Evolutionary conservation across 1,139 yeast species (phyloP), one percentile per base, ranked within the genome.

Genomic region (Pichia sp.): DNA sequence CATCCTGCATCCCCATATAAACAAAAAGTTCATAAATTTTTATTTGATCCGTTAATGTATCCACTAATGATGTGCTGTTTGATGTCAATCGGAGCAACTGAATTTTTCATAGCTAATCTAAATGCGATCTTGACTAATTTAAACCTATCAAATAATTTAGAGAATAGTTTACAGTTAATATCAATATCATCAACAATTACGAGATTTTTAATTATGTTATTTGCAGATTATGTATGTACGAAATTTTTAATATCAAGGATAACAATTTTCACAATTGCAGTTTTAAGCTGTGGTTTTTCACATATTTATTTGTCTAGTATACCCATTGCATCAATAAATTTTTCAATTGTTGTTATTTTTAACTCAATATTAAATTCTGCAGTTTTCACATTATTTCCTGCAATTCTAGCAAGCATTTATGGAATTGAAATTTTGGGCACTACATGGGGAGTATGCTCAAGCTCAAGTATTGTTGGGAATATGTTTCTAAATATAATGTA

Each of bases 361-460:
- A 61, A 61, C 40, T 59, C 65, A 6, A 44, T 56, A 28, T 42
- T 61, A 28, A 60, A 61, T 41, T 59, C 65, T n/a, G 47, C 59
- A n/a, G 51, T 61, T 8, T 61, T 57, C 43, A 60, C 65, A 2
- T 36, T 61, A 36, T 59, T 60, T 41, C 65, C 65, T 1, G 64
- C 65, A 11, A 54, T 61, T 29, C 44, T 61, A 25, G 65, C 64
- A 8, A 56, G 60, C 28, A 55, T 61, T 22, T 61, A 61, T 45
- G 65, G 65, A 10, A 51, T 61, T 23, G 65, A 61, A 22, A 54
- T 61, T 23, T 42, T 61, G 30, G 65, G 65, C 7, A 59, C 64
- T 12, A 60, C 65, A 3, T 61, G 64, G 62, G 65, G 65, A 2
- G 36, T 59, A 9, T 61, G 61, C 40, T 53, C 61, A 6, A 51